Percentiles rank a stretch among this genome's conserved stretches.
Conservation (phyloP, 257 asterid genomes). For the Perilla frutescens region DNA sequence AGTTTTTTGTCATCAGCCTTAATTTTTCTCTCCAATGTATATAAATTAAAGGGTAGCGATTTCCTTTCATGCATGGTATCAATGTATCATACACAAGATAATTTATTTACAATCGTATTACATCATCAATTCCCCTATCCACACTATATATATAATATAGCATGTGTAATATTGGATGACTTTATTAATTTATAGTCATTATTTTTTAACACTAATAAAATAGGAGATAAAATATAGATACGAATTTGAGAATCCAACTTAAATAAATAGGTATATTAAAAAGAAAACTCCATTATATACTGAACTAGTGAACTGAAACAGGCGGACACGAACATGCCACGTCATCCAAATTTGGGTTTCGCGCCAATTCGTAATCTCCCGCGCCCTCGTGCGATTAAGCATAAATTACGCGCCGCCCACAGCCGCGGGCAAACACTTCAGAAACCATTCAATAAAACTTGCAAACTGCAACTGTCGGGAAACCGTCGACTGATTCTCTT, state of each 20-base stretch:
- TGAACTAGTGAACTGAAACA: too few relatives aligned
- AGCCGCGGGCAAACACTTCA: neutral
- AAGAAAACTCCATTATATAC: too few relatives aligned
- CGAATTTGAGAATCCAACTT: too few relatives aligned
- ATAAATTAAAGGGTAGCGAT: neutral
- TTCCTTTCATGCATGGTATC: neutral
- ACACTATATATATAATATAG: too few relatives aligned
- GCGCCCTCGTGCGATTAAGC: neutral
- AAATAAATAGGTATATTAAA: too few relatives aligned
- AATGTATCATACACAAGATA: too few relatives aligned
- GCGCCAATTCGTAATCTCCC: conserved; percentile 36
- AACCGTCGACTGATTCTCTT: neutral
- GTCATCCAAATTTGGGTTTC: conserved; percentile 25
- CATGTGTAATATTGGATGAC: too few relatives aligned
- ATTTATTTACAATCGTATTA: too few relatives aligned
- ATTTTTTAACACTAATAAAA: too few relatives aligned
- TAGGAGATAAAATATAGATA: too few relatives aligned
- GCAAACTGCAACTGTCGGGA: neutral
- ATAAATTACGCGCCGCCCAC: conserved; percentile 21
- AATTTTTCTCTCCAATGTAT: conserved; percentile 3
- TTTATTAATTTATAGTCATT: too few relatives aligned
- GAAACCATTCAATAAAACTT: neutral
- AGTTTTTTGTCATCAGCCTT: neutral
- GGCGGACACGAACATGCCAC: conserved; percentile 32
- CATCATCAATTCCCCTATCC: too few relatives aligned